These are phyloP conservation scores for Cladosporium cucumerinum DNA, from an alignment of 2,329 filamentous ascomycete species.

Conservation along the genomic window DNA sequence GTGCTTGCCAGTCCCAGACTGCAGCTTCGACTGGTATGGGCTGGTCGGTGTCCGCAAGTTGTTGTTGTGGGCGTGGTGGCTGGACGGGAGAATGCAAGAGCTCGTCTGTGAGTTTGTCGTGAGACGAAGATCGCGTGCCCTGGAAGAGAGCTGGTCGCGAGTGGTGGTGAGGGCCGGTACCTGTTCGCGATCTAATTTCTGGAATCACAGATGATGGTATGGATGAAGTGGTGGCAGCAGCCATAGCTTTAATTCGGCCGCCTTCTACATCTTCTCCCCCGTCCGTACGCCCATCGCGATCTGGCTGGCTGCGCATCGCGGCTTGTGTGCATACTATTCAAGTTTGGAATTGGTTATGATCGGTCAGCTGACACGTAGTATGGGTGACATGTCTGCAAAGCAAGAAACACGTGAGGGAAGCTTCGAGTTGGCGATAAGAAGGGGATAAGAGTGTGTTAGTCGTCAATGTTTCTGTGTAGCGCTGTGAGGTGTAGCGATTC, in stretches of 20 bases:
- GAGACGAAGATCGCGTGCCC: neutral
- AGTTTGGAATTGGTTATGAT: constrained; percentile 1
- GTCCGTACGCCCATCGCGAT: neutral
- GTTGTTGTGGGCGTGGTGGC: neutral
- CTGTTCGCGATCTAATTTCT: neutral
- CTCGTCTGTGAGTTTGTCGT: neutral
- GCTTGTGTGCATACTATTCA: neutral
- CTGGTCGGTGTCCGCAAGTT: constrained; percentile 3
- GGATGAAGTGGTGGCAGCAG: neutral
- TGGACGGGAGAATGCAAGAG: neutral
- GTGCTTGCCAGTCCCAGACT: constrained; percentile 40
- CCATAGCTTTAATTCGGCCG: neutral
- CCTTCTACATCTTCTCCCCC: neutral
- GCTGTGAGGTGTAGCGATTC: neutral
- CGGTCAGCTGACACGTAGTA: neutral
- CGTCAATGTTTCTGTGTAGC: neutral
- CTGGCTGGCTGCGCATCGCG: neutral
- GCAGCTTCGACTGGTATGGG: constrained; percentile 18
- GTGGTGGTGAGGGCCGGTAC: neutral
- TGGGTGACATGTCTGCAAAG: neutral
- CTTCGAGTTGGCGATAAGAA: neutral
- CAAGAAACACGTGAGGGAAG: neutral
- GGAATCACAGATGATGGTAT: neutral
- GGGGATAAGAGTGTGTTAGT: neutral
- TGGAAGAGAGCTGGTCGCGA: neutral